phyloP scores from a whole-genome alignment of 805 yeast species.

The Candida montana region DNA sequence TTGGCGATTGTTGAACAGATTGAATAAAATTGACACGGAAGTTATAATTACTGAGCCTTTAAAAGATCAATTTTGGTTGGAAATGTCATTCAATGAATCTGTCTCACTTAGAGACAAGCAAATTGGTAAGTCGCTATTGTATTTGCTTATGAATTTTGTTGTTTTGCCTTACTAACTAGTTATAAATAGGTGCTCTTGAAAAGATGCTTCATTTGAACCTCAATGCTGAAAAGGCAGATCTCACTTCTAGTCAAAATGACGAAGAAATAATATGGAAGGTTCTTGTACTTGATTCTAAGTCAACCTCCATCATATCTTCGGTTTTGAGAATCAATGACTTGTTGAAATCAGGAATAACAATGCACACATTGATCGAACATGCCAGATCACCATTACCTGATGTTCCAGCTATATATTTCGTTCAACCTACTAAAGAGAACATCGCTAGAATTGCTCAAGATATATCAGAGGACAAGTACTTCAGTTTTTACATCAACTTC shows the following conservation, averaged over 20 bases:
- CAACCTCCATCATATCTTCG: slow-evolving; percentile 83
- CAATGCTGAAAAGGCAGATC: slow-evolving; percentile 45
- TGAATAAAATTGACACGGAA: slow-evolving; percentile 1
- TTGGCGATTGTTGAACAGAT: no score
- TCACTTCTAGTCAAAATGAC: slow-evolving; percentile 48
- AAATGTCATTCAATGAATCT: slow-evolving; percentile 13
- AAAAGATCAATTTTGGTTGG: no score
- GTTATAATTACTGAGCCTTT: background rate
- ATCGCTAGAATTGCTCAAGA: slow-evolving; percentile 66
- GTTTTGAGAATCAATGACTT: slow-evolving; percentile 91
- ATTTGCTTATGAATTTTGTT: no score
- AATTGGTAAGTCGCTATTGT: slow-evolving; percentile 26
- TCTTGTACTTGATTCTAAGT: slow-evolving; percentile 70
- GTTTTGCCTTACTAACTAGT: slow-evolving; percentile 6
- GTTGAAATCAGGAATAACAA: slow-evolving; percentile 84
- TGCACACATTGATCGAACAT: slow-evolving; percentile 70
- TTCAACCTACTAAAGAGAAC: slow-evolving; percentile 81
- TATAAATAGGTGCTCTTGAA: slow-evolving; percentile 47
- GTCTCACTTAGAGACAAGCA: slow-evolving; percentile 37
- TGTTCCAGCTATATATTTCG: slow-evolving; percentile 90
- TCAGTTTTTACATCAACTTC: slow-evolving; percentile 78
- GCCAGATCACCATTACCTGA: slow-evolving; percentile 84
- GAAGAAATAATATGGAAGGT: slow-evolving; percentile 89
- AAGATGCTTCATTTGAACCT: slow-evolving; percentile 82
- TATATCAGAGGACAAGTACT: slow-evolving; percentile 68